Evolutionary conservation across 345 rosid genomes (phyloP).

Genomic region (Hibiscus tridactylites): DNA sequence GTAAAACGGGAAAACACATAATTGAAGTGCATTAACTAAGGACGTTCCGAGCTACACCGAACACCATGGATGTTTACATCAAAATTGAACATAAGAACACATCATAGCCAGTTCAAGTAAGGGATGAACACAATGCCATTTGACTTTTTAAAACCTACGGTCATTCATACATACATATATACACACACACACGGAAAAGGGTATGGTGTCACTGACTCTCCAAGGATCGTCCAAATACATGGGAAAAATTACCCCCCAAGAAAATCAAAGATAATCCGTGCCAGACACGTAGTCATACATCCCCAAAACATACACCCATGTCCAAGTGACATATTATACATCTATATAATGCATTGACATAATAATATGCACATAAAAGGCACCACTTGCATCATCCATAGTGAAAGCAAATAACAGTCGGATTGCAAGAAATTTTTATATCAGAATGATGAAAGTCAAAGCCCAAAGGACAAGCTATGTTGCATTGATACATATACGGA

Average conservation of each 20-base stretch:
- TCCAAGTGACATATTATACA: neutral
- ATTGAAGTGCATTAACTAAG: no score
- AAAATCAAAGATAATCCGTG: neutral
- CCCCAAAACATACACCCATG: neutral
- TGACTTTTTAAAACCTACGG: no score
- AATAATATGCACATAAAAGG: constrained; percentile 4
- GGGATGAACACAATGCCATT: no score
- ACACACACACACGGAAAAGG: no score
- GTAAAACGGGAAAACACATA: neutral
- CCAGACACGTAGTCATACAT: neutral
- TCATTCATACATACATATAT: no score
- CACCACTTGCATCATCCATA: neutral
- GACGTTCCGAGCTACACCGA: no score
- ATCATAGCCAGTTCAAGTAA: no score
- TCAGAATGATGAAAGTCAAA: neutral
- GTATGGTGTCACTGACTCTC: no score
- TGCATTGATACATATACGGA: no score
- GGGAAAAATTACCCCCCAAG: neutral
- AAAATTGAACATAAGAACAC: no score
- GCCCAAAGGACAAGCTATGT: neutral
- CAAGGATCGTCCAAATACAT: neutral
- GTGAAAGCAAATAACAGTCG: constrained; percentile 16
- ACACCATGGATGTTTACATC: no score
- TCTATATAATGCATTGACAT: constrained; percentile 6
- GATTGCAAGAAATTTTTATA: neutral